phyloP scores from a whole-genome alignment of 345 rosid species.

The Eucalyptus guilfoylei region DNA sequence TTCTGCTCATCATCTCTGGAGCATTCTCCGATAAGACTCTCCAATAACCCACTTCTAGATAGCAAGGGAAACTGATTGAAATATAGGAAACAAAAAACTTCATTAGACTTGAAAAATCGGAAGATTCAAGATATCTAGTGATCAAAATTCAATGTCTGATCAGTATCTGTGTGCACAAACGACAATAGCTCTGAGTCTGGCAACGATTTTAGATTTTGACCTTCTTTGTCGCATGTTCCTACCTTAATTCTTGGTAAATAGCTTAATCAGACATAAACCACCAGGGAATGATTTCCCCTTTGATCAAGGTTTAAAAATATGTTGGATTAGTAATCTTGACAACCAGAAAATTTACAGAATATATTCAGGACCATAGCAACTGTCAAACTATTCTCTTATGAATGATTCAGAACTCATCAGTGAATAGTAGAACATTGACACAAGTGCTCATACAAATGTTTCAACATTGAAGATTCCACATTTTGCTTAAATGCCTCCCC shows the following conservation, averaged over 20 bases:
- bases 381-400: not conserved
- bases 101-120: not conserved
- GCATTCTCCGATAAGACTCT: conserved; percentile 29
- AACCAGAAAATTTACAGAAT: not conserved
- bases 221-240: not conserved
- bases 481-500: not conserved
- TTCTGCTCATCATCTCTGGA: conserved; percentile 22
- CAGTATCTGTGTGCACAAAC: not conserved
- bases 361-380: not conserved
- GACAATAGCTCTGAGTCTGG: not conserved
- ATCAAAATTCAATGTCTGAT: not conserved
- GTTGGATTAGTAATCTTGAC: not conserved
- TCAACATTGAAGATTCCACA: not conserved
- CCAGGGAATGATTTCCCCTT: not conserved
- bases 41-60: conserved; percentile 69
- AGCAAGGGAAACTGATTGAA: conserved; percentile 68
- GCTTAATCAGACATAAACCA: not conserved
- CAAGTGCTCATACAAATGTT: not conserved
- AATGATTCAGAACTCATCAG: not conserved
- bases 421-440: not conserved
- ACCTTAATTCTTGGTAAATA: not conserved
- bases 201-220: not conserved
- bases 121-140: not conserved
- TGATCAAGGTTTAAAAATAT: not conserved
- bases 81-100: not conserved